phyloP scores from a whole-genome alignment of 306 rosid genomes.

The Cajanus cajan region DNA sequence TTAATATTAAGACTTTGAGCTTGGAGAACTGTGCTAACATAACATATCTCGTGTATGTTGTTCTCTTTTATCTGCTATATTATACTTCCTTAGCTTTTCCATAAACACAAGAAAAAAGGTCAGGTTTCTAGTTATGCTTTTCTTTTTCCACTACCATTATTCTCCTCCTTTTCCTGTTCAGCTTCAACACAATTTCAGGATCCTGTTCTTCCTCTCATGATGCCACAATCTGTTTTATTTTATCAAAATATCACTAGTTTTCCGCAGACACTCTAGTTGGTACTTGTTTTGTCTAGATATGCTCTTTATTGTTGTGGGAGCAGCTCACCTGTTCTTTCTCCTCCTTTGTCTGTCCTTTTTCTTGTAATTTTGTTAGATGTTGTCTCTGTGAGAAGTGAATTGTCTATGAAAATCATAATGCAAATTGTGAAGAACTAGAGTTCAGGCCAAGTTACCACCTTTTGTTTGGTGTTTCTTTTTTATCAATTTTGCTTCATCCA shows the following conservation, averaged over 20 bases:
- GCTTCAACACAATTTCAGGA: slow-evolving; percentile 31
- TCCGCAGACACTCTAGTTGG: slow-evolving; percentile 29
- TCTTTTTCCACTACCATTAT: slow-evolving; percentile 14
- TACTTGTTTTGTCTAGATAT: slow-evolving; percentile 22
- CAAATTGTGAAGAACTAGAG: slow-evolving; percentile 17
- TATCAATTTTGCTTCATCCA: slow-evolving; percentile 14
- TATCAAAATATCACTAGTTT: slow-evolving; percentile 13
- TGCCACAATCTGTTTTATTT: slow-evolving; percentile 26
- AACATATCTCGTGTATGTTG: slow-evolving; percentile 9
- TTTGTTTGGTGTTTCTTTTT: not conserved
- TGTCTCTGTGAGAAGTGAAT: slow-evolving; percentile 19
- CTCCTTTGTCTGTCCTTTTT: slow-evolving; percentile 14
- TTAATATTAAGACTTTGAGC: slow-evolving; percentile 48
- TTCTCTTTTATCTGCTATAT: slow-evolving; percentile 26
- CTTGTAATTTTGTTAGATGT: slow-evolving; percentile 1
- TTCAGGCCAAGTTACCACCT: slow-evolving; percentile 13
- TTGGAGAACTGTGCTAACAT: slow-evolving; percentile 61
- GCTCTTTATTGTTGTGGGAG: slow-evolving; percentile 19
- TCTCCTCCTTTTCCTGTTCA: not conserved
- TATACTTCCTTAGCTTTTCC: slow-evolving; percentile 54
- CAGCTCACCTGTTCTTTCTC: slow-evolving; percentile 25
- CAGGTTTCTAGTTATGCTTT: slow-evolving; percentile 38
- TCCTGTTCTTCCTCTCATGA: slow-evolving; percentile 33
- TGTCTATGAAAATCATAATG: slow-evolving; percentile 6
- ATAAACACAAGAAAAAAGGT: slow-evolving; percentile 31